Conservation (phyloP, 805 yeast genomes). For the Wickerhamomyces xylosicus region DNA sequence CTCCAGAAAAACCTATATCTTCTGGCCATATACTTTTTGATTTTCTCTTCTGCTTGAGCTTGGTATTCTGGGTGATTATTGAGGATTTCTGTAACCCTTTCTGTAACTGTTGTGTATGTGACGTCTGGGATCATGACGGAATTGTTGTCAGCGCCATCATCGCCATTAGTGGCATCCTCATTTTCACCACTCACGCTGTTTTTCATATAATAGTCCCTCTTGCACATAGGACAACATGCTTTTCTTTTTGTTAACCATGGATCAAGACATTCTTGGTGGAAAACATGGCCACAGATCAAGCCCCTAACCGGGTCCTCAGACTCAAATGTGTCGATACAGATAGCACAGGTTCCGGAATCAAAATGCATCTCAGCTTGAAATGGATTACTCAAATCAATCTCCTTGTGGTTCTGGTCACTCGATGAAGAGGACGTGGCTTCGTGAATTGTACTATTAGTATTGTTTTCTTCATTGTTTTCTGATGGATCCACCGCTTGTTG, state of each 20-base stretch:
- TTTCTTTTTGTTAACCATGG: constrained; percentile 72
- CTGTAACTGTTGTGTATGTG: constrained; percentile 28
- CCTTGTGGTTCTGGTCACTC: neutral
- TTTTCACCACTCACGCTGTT: constrained; percentile 10
- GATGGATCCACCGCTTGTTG: neutral
- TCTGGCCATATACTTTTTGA: constrained; percentile 22
- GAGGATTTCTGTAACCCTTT: constrained; percentile 31
- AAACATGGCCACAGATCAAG: constrained; percentile 73
- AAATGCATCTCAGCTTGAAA: constrained; percentile 28
- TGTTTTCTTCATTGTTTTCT: neutral
- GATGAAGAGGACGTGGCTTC: neutral
- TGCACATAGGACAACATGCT: constrained; percentile 81
- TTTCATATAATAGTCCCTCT: constrained; percentile 45
- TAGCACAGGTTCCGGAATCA: constrained; percentile 67
- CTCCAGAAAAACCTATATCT: constrained; percentile 37
- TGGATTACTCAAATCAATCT: constrained; percentile 16
- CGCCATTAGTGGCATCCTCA: constrained; percentile 2
- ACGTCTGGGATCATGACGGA: constrained; percentile 21
- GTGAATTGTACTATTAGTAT: neutral
- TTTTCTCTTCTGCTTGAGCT: constrained; percentile 29
- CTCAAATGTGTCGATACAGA: constrained; percentile 60
- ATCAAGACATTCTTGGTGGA: constrained; percentile 69
- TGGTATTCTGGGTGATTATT: constrained; percentile 34
- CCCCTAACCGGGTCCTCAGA: constrained; percentile 60
- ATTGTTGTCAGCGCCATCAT: constrained; percentile 22